A percentile compares a stretch with the other conserved stretches of the same genome.
Evolutionary conservation across 1,284 basidiomycete genomes (phyloP).

Genomic region (Coniophora puteana): DNA sequence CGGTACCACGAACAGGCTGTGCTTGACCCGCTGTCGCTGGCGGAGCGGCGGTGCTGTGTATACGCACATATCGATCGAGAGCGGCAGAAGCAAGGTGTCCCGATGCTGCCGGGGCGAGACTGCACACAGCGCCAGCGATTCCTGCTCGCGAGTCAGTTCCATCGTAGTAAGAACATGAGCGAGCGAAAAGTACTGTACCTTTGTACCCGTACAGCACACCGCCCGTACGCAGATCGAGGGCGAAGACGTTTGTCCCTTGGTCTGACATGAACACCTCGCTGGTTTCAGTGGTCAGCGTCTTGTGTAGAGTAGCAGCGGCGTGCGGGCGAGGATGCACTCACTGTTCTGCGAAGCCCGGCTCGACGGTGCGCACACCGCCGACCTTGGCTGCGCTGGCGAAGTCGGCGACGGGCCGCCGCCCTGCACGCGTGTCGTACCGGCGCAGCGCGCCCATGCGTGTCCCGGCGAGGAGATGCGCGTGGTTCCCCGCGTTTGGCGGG

Average conservation of each 20-base stretch:
- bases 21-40: slow-evolving; percentile 46
- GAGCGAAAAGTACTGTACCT: slow-evolving; percentile 37
- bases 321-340: slow-evolving; percentile 35
- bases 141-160: slow-evolving; percentile 35
- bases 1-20: slow-evolving; percentile 59
- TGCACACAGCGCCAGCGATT: slow-evolving; percentile 64
- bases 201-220: slow-evolving; percentile 69
- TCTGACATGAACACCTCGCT: slow-evolving; percentile 82
- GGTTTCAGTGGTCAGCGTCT: slow-evolving; percentile 5
- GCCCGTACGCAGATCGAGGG: slow-evolving; percentile 77
- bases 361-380: slow-evolving; percentile 65
- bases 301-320: background rate
- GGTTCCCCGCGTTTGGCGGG: slow-evolving; percentile 32
- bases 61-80: slow-evolving; percentile 69
- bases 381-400: slow-evolving; percentile 60
- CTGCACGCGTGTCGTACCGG: slow-evolving; percentile 77
- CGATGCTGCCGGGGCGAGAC: slow-evolving; percentile 51
- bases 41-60: slow-evolving; percentile 65
- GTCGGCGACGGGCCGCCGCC: slow-evolving; percentile 65
- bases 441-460: slow-evolving; percentile 77
- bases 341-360: slow-evolving; percentile 66
- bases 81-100: slow-evolving; percentile 57
- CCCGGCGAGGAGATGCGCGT: slow-evolving; percentile 65
- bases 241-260: slow-evolving; percentile 61
- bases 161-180: slow-evolving; percentile 5